Evolutionary conservation across 305 asterid genomes (phyloP), one percentile per base, ranked within the genome.

Genomic region (Solanum hybrid): DNA sequence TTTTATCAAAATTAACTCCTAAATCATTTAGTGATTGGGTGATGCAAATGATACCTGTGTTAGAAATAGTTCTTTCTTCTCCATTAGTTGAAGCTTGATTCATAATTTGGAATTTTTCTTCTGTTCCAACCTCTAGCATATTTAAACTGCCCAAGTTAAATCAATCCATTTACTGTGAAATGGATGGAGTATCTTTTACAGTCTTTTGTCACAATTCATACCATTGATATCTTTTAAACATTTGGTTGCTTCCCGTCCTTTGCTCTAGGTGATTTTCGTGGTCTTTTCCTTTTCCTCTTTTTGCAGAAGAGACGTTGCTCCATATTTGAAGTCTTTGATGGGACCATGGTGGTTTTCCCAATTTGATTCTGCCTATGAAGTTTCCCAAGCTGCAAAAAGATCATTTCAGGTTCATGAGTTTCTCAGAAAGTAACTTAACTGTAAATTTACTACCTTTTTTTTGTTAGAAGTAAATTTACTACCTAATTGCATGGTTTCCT

Each of bases 311-410:
- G 98, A 95, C 73, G 92, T 98, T 94, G 99, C 99, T 93, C 99
- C 98, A 67, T 96, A 97, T 91, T 92, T 98, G 91, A 98, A 96
- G 95, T 94, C 92, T 91, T 92, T 98, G 89, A 95, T 98, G 93
- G 99, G 99, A 91, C 98, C 99, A 11, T 98, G 99, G 99, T 98
- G 99, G 99, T 95, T 95, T 94, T 95, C 99, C 90, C 99, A 98
- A 89, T 98, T 98, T 91, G 99, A 98, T 94, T 96, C 98, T 84
- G 93, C 89, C 89, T 88, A 90, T 93, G 99, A 98, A 93, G 98
- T 97, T 93, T 96, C 99, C 86, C 99, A 96, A 93, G 98, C 98
- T 88, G 99, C 99, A 76, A 97, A 94, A 86, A 94, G 95, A 88
- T 98, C 99, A 84, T 98, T 97, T 94, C 99, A 98, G 99, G 99